Evolutionary conservation across 371 early-diverging fungal species (phyloP), one percentile per base, ranked within the genome.

Genomic region (Mortierella sp.): DNA sequence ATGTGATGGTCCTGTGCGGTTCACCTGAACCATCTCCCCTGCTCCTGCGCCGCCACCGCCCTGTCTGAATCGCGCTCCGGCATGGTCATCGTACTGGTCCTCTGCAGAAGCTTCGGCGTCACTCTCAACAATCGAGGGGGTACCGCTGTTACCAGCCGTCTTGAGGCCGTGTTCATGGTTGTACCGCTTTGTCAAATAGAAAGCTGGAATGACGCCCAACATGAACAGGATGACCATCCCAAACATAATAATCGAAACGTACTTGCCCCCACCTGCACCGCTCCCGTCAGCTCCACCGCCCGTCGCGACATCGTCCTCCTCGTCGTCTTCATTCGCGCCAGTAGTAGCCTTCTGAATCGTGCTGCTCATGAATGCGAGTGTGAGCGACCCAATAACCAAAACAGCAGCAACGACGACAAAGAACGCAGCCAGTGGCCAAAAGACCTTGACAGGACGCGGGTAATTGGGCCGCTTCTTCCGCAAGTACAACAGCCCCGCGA

Each of bases 371-470:
- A 86, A 86, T 0, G 86, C 82, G 34, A 86, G 37, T 10, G 79
- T 77, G 54, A 86, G 53, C 0, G 86, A 75, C 10, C 86, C 87
- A 40, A 83, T 51, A 11, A 87, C 87, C 70, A 87, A 73, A 19
- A 64, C 10, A 5, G 64, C 64, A 24, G 64, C 64, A 64, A 64
- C 37, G 64, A 64, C 21, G 19, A 64, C 64, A 64, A 83, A 87
- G 64, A 80, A 82, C 5, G 87, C 87, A 9, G 87, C 87, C 37
- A 87, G 37, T 1, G 87, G 87, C 81, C 78, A 83, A 46, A 72
- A 87, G 24, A 87, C 80, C 50, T 79, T 87, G 70, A 87, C 79
- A 10, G 87, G 87, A 26, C 87, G 71, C 69, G 84, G 81, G 16
- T 69, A 76, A 8, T 69, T 43, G 5, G 87, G 83, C 10, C 69